Evolutionary conservation across 1,284 basidiomycete genomes (phyloP).

Genomic region (Singerocomus inundabilis): DNA sequence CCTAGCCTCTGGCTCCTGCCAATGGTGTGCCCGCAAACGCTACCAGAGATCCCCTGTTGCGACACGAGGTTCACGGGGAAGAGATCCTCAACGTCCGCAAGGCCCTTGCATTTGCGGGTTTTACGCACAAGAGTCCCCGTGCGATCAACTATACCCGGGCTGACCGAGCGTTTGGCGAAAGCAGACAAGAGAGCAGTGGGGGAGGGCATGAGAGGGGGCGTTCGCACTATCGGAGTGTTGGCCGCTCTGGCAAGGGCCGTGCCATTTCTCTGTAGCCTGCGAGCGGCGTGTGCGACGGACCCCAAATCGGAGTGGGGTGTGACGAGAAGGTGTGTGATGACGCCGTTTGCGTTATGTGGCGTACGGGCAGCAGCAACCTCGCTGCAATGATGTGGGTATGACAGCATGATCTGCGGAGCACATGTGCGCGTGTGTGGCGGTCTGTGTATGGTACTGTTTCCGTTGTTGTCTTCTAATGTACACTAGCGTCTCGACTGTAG

Average conservation of each 20-base stretch:
- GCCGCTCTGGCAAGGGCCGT: conserved; percentile 61
- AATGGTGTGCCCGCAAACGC: conserved; percentile 81
- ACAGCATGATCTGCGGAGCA: conserved; percentile 31
- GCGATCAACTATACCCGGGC: conserved; percentile 70
- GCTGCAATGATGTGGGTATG: conserved; percentile 34
- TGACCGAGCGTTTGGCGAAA: conserved; percentile 65
- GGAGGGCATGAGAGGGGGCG: conserved; percentile 58
- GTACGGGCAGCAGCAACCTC: conserved; percentile 28
- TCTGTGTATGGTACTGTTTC: too few relatives aligned
- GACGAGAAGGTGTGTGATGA: conserved; percentile 30
- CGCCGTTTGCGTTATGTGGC: conserved; percentile 33
- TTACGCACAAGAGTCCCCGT: conserved; percentile 84
- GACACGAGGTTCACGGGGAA: conserved; percentile 80
- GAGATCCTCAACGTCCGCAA: conserved; percentile 90
- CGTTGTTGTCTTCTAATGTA: conserved; percentile 22
- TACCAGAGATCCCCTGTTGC: conserved; percentile 85
- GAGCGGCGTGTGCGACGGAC: conserved; percentile 30
- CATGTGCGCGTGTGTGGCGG: conserved; percentile 16
- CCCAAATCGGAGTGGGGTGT: conserved; percentile 21
- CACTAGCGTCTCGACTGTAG: conserved; percentile 8
- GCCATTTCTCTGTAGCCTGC: conserved; percentile 71
- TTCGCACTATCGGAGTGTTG: conserved; percentile 54
- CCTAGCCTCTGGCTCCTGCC: conserved; percentile 83
- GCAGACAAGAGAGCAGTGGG: conserved; percentile 48
- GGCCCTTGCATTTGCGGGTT: conserved; percentile 85